Evolutionary conservation across 495 filamentous ascomycete species (phyloP), one percentile per base, ranked within the genome.

Genomic region (Aspergillus campestris): DNA sequence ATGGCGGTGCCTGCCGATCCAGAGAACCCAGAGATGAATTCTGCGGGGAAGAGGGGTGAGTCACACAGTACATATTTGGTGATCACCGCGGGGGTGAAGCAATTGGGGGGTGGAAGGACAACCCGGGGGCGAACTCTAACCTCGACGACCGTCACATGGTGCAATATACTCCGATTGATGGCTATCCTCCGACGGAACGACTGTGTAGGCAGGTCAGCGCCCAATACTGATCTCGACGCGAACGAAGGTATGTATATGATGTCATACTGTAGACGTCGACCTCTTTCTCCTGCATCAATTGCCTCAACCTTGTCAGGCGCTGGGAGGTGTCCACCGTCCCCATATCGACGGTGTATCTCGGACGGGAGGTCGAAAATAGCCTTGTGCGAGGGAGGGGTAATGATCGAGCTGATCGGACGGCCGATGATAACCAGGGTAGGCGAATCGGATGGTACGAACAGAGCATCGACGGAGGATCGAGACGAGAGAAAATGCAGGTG

Each of bases 141-240:
- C 86, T 78, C 94, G 81, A 45, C 94, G 83, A 50, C 76, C 90
- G 71, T 99, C 94, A 62, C 87, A 92, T 1, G 81, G 82, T 38
- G 92, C 94, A 62, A 95, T 95, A 65, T 97, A 99, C 71, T 99
- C 94, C 53, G 90, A 96, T 55, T 90, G 84, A 61, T 99, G 94
- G 64, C 85, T 89, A 67, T 99, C 94, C 78, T 97, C 92, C 33
- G 91, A 95, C 8, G 94, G 94, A 13, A 97, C 79, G 60, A 99
- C 92, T 99, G 51, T 45, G 36, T n/a, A 45, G 31, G 41, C 18
- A 31, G 18, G 44, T 50, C 28, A 64, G 49, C 52, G 58, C 50
- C 33, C 24, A 37, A 32, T 6, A 38, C 32, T 31, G 39, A 14
- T 41, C 32, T 8, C 7, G 30, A 48, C 7, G 24, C 10, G 34